Percentiles rank a stretch among this genome's conserved stretches.
These are phyloP conservation scores for Thielaviopsis punctulata DNA, from an alignment of 2,329 filamentous ascomycete species.

Conservation along the genomic window DNA sequence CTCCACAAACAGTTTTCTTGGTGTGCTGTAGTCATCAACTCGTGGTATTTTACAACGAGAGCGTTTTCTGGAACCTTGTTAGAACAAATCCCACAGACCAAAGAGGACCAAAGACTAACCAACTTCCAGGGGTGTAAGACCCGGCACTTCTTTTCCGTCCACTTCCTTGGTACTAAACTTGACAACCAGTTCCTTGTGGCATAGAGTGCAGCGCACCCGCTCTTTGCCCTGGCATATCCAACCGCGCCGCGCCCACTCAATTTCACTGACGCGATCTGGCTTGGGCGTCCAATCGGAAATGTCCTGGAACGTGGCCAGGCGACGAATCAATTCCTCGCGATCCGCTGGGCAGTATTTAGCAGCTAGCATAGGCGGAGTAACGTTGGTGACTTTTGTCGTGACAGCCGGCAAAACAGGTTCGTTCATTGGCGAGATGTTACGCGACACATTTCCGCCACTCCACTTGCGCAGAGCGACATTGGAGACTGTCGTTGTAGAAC, in stretches of 20 bases:
- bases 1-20: slow-evolving; percentile 73
- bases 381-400: slow-evolving; percentile 13
- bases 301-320: slow-evolving; percentile 77
- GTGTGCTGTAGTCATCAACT: slow-evolving; percentile 59
- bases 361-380: slow-evolving; percentile 16
- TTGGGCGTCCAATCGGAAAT: slow-evolving; percentile 91
- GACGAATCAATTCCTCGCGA: slow-evolving; percentile 60
- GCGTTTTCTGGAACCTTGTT: slow-evolving; percentile 32
- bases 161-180: slow-evolving; percentile 48
- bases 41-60: slow-evolving; percentile 58
- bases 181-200: slow-evolving; percentile 68
- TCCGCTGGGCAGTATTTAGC: slow-evolving; percentile 76
- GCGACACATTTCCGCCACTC: slow-evolving; percentile 13
- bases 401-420: background rate
- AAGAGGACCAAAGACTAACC: slow-evolving; percentile 16
- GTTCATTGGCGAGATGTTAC: slow-evolving; percentile 9
- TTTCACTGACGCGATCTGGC: slow-evolving; percentile 67
- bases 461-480: slow-evolving; percentile 27
- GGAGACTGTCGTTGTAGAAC: slow-evolving; percentile 19
- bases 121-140: slow-evolving; percentile 43
- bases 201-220: slow-evolving; percentile 71
- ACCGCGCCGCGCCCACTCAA: slow-evolving; percentile 85
- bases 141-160: slow-evolving; percentile 36
- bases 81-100: slow-evolving; percentile 9
- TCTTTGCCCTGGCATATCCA: slow-evolving; percentile 78